Base-by-base conservation (phyloP, 345 rosid species). In the Garcia nutans region DNA sequence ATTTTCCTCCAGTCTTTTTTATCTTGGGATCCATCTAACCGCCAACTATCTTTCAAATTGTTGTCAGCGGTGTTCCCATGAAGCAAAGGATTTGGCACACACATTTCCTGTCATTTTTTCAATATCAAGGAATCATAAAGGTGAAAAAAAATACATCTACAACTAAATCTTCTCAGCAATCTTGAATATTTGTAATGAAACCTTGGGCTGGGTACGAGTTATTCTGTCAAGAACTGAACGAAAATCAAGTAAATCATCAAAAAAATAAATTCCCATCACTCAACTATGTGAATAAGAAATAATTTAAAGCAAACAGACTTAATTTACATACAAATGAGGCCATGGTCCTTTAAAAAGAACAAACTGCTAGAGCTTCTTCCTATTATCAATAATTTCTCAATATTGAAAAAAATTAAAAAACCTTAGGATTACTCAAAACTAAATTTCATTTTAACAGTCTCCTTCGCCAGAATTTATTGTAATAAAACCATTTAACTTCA, bases 1-100 rank as follows among this genome's bases (percentile, higher is more conserved):
- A 37, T 67, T 79, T 82, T 88, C 84, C 90, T 86, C 91, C 90
- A 85, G 67, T 88, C 92, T 60, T 87, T 90, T 65, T 81, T 88
- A 10, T 87, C 94, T 69, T 86, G 86, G 24, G 88, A 79, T 71
- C 86, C 91, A 82, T 90, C 94, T 77, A 87, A 78, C 58, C 87
- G 89, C 91, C 91, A 87, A 58, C 76, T 75, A 66, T 90, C 94
- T 82, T 90, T 90, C 78, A 72, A 86, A 72, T 60, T 84, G 26
- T 79, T 80, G 70, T 88, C 91, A 72, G 52, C 42, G 10, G 78
- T 65, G 72, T 76, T 87, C 62, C 90, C 90, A 78, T 44, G 73
- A 13, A 84, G 65, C 16, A 49, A 33, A 56, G 84, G 78, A 73
- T 74, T 77, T 57, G 88, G 84, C 24, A 79, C 65, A 42, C 90